Base-by-base conservation (phyloP, 495 filamentous ascomycete genomes). In the Zalerion maritima region DNA sequence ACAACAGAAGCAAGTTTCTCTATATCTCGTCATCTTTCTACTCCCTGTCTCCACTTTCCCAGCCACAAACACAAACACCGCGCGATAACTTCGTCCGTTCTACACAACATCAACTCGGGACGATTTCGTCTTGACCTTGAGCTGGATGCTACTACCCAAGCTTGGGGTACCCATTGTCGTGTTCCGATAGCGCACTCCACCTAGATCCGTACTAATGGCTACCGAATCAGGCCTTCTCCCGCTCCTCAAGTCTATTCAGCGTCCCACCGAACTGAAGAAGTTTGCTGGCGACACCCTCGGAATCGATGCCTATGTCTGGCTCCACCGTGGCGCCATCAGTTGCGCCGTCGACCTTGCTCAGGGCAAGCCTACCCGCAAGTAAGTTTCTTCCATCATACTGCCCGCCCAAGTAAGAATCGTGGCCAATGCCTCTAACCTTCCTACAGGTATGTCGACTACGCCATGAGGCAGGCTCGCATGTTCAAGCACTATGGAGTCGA, bases 221-320 rank as follows among this genome's bases (percentile, higher is more conserved):
- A 37, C 44, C 16, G n/a, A n/a, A 11, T 21, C 2, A 91, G 89
- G 89, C 28, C 70, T 99, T 18, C 70, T 96, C 20, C 81, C 83
- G 26, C 64, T 94, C 24, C 76, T 99, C 24, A 94, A 94, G 49
- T 94, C 87, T 24, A 94, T 99, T 26, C 89, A 96, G 26, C 82
- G 81, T 43, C 80, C 77, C 41, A 77, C 71, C 31, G 75, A 85
- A 34, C 58, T 99, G 29, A 91, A 79, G 48, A 81, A 85, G 43
- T 96, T 81, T 50, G 65, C 69, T 8, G 87, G 86, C 18, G 78
- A 87, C 50, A 92, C 81, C 2, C 68, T 99, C 23, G 91, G 80
- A 2, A 72, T 99, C 10, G 91, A 99, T 52, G 86, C 79, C 34
- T 99, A 99, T 62, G 89, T 85, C 47, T 99, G 91, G 91, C 73